A percentile compares a stretch with the other conserved stretches of the same genome.
phyloP scores from a whole-genome alignment of 2,329 filamentous ascomycete species.

The Lachnellula hyalina region DNA sequence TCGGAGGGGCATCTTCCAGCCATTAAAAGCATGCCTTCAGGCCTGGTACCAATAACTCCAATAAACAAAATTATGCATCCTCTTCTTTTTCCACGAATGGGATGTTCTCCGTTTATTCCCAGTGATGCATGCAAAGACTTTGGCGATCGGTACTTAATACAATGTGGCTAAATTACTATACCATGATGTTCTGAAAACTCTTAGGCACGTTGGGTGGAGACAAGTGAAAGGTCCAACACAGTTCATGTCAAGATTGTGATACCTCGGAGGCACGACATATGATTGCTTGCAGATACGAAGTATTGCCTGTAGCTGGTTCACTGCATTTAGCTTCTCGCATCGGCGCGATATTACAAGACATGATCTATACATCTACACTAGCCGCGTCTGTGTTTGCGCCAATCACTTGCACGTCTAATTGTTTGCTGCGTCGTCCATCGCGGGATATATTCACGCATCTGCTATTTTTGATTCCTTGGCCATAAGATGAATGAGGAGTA shows the following conservation, averaged over 20 bases:
- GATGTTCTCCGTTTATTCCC: not conserved
- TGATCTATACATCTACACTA: not conserved
- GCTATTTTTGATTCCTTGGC: not conserved
- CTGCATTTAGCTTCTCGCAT: not conserved
- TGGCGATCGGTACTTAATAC: not conserved
- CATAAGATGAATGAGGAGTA: conserved; percentile 2
- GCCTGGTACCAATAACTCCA: not conserved
- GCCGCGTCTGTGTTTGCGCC: not conserved
- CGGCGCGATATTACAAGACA: not conserved
- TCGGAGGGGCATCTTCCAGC: not conserved
- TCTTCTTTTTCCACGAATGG: not conserved
- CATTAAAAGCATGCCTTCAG: not conserved
- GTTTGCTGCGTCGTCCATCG: not conserved
- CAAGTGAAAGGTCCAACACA: not conserved
- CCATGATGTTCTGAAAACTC: not conserved
- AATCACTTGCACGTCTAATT: not conserved
- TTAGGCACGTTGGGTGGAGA: not conserved
- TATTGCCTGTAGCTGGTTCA: not conserved
- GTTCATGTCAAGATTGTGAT: not conserved
- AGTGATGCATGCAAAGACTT: not conserved
- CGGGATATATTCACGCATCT: not conserved
- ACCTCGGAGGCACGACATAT: not conserved
- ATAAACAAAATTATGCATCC: not conserved
- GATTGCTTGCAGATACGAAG: not conserved
- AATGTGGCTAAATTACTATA: not conserved